Evolutionary conservation across 257 asterid species (phyloP), one percentile per base, ranked within the genome.

Genomic region (Nicotiana tomentosiformis): DNA sequence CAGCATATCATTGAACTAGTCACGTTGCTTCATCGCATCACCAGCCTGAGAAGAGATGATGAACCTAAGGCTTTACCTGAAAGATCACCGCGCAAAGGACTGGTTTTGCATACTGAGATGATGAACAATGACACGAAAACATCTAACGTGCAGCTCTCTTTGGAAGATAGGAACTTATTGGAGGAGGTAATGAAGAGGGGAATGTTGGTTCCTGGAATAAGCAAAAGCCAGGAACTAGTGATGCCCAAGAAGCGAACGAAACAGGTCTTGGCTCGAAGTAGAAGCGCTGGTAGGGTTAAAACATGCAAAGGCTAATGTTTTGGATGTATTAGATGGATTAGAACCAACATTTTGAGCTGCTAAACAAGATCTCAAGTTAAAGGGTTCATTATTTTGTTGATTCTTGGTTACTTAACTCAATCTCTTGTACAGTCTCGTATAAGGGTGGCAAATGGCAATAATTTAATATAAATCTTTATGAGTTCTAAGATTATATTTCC

Each of bases 181-280:
- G 95, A 96, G 81, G 93, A 91, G 77, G 98, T 92, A 7, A 90
- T 88, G 91, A 90, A 84, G 66, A 85, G 95, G 87, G 87, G 91
- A 81, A 91, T 84, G 65, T 80, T 93, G 83, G 83, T 86, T 16
- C 93, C 90, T 0, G 95, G 97, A 17, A 88, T 89, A 78, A 92
- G 98, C 91, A 95, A 94, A 89, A 94, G 98, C 91, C 98, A 95
- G 83, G 98, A 93, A 77, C 89, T 95, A 17, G 69, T 64, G 33
- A 83, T 81, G 16, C 88, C 82, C 18, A 88, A 87, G 85, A 88
- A 85, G 64, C 82, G 77, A 78, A 88, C 84, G 72, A 87, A 66
- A 14, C 89, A 81, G 85, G 80, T 90, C 30, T 88, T 88, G 94
- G 91, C 90, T 11, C 56, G 85, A 29, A 95, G 98, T 82, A 83